Base-by-base conservation (phyloP, 2,329 filamentous ascomycete genomes). In the Calonectria leucothoes region DNA sequence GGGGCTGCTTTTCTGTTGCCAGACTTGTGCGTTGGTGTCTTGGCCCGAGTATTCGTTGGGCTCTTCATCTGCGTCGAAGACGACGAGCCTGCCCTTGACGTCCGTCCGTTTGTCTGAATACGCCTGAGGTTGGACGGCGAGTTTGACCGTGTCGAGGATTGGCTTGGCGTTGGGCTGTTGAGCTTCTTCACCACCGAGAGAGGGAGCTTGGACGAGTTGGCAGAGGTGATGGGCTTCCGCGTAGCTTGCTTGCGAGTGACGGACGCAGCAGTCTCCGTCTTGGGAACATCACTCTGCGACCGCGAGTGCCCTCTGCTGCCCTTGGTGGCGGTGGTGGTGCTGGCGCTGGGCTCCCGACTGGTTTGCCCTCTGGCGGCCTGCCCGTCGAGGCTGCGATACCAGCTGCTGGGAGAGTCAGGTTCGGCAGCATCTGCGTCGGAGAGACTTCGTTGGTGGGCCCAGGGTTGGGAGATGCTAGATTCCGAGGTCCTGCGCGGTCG, bases 401-500 rank as follows among this genome's bases (percentile, higher is more conserved):
- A 94, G 71, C 91, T 91, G 51, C 91, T 92, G 14, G 93, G 92
- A 5, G 93, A 94, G 17, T 90, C 84, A 17, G 92, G 90, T 75
- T 93, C 90, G 70, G 86, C 90, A 70, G 86, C 82, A 74, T 90
- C 89, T 48, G 87, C 84, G 76, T 92, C 87, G 55, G 91, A 92
- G 71, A 88, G 85, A 77, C 88, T 91, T 76, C 90, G 86, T 69
- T 88, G 87, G 75, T 90, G 88, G 59, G 82, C 80, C 74, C 83
- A 86, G 72, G 89, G 84, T 77, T 88, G 89, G 74, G 89, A 88
- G 76, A 94, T 84, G 81, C 89, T 92, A n/a, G 94, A 93, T 80
- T 96, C 94, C 52, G 94, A 94, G 27, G 92, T 93, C 83, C 93
- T 89, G 75, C 93, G 87, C 73, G 88, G 86, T 65, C 89, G 85